Conservation (phyloP, 345 rosid species). For the Euphorbia lathyris region DNA sequence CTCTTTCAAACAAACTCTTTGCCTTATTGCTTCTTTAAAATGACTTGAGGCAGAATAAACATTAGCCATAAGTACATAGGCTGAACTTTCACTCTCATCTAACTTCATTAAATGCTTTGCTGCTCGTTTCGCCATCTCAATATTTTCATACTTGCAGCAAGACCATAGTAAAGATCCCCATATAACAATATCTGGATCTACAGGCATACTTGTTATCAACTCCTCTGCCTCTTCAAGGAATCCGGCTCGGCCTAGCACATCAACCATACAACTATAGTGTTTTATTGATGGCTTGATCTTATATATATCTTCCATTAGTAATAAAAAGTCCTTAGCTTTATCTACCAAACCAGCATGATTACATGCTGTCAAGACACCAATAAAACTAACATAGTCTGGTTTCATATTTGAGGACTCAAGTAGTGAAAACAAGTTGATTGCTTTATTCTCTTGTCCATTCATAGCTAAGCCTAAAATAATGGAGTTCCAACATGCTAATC, state of each 20-base stretch:
- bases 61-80: slow-evolving; percentile 71
- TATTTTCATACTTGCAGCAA: slow-evolving; percentile 48
- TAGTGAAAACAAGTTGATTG: slow-evolving; percentile 45
- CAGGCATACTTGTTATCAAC: slow-evolving; percentile 49
- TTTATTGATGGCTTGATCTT: slow-evolving; percentile 57
- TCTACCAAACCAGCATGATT: slow-evolving; percentile 54
- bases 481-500: slow-evolving; percentile 76
- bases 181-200: slow-evolving; percentile 51
- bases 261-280: slow-evolving; percentile 70
- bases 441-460: slow-evolving; percentile 54
- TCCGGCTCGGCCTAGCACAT: slow-evolving; percentile 60
- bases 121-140: slow-evolving; percentile 54
- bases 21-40: slow-evolving; percentile 52
- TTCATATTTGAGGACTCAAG: slow-evolving; percentile 45
- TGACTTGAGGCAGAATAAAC: slow-evolving; percentile 47
- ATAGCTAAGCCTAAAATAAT: slow-evolving; percentile 72
- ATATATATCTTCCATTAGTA: slow-evolving; percentile 50
- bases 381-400: slow-evolving; percentile 61
- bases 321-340: slow-evolving; percentile 46
- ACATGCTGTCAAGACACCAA: slow-evolving; percentile 74
- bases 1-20: slow-evolving; percentile 56
- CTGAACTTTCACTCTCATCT: slow-evolving; percentile 54
- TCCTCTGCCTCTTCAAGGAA: slow-evolving; percentile 61
- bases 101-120: slow-evolving; percentile 42
- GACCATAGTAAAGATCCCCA: slow-evolving; percentile 69